Evolutionary conservation across 2,329 filamentous ascomycete genomes (phyloP).

Genomic region (Exophiala calicioides): DNA sequence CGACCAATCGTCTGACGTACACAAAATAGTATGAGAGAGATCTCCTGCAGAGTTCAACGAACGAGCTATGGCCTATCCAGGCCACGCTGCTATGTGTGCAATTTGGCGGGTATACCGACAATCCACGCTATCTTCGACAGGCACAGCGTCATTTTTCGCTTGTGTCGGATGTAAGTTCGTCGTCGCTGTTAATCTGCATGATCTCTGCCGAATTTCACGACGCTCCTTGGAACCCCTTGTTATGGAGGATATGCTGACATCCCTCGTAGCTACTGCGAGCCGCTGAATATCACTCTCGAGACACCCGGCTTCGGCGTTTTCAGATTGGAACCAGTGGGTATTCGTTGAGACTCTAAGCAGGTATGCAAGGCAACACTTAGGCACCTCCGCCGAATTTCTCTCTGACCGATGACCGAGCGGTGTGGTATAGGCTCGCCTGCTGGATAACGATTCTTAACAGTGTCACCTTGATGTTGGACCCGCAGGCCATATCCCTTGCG

Average conservation of each 20-base stretch:
- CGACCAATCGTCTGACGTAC: background rate
- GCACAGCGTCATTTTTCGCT: slow-evolving; percentile 7
- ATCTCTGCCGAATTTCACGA: no score
- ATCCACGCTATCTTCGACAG: background rate
- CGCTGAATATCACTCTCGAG: background rate
- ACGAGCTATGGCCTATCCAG: slow-evolving; percentile 4
- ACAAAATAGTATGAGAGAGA: background rate
- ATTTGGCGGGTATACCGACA: background rate
- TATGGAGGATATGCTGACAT: background rate
- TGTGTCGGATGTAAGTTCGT: background rate
- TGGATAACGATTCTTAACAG: background rate
- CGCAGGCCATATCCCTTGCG: background rate
- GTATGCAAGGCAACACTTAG: background rate
- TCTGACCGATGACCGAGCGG: background rate
- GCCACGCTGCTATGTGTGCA: slow-evolving; percentile 10
- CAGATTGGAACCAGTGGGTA: background rate
- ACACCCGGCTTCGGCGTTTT: background rate
- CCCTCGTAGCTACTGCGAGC: background rate
- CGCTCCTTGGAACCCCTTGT: background rate
- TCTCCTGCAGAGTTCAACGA: background rate
- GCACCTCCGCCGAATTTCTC: background rate
- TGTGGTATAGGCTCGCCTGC: background rate
- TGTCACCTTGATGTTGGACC: background rate
- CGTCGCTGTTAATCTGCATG: no score
- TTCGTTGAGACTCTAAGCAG: background rate